Evolutionary conservation across 225 moss, liverwort and hornwort genomes (phyloP), one percentile per base, ranked within the genome.

Genomic region (Physcomitrium patens): DNA sequence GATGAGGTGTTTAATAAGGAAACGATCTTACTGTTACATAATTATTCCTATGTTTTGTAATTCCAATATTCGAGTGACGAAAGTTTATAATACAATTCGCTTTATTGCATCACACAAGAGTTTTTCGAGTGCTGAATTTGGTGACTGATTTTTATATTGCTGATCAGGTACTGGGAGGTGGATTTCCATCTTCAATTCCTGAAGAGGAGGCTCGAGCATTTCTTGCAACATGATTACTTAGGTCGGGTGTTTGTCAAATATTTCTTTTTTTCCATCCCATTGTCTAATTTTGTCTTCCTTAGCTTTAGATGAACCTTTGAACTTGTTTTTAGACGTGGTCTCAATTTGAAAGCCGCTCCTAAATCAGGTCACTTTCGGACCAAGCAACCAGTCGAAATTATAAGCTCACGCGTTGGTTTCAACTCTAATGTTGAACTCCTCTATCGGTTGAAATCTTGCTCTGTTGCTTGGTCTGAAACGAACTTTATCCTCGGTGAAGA

Each of bases 151-250:
- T 63, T 23, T 16, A 61, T 24, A 41, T 55, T 59, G 68, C 18
- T 58, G 9, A 16, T 12, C 12, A 87, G 86, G 78, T 87, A 48
- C 81, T 87, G 16, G 86, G 86, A 66, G 78, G 78, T 26, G 73
- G 65, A 42, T 73, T 70, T 69, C 80, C 83, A 53, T 53, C 60
- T 9, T 3, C 63, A 18, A 8, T 50, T 62, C 52, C 73, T 20
- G 76, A 23, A 27, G 86, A 76, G 72, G 86, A 87, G 68, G 55
- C 68, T 14, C 78, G 67, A 76, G 81, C 73, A 53, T 81, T 84
- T 74, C 72, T 84, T 18, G 71, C 82, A 58, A 82, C 74, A 24
- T 83, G 63, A 76, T 56, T 50, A 63, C 57, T 3, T 44, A 59
- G 44, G 52, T 50, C 16, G 52, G 52, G 64, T 55, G 69, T 58